A percentile compares a stretch with the other conserved stretches of the same genome.
Evolutionary conservation across 1,284 basidiomycete genomes (phyloP).

Genomic region (Cystobasidium slooffiae): DNA sequence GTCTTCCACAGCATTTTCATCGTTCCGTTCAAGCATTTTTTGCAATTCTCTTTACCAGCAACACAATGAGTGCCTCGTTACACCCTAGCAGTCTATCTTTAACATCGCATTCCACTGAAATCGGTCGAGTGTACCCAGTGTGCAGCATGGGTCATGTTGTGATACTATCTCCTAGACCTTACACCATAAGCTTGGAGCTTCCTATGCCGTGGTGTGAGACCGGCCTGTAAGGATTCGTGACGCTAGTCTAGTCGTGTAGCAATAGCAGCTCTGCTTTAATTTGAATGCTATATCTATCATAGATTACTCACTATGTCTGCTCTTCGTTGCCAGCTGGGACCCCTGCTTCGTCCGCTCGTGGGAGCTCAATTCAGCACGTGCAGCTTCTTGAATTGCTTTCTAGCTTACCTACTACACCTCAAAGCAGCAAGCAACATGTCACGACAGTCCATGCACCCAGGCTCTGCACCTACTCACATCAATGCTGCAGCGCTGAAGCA

Average conservation of each 20-base stretch:
- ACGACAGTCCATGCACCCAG: slow-evolving; percentile 16
- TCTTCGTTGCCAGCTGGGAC: no score
- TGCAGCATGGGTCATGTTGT: no score
- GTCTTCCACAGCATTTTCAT: background rate
- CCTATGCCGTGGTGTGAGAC: background rate
- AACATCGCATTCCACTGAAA: background rate
- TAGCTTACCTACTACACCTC: background rate
- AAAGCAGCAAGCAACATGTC: background rate
- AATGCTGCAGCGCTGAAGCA: slow-evolving; percentile 32
- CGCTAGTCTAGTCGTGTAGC: slow-evolving; percentile 5
- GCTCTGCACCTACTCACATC: background rate
- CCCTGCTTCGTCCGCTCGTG: no score
- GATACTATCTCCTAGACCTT: no score
- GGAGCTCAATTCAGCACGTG: no score
- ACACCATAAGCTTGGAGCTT: no score
- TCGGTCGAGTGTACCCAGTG: no score
- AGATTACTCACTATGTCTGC: no score
- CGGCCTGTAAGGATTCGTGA: background rate
- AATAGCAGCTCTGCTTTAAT: background rate
- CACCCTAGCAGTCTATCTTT: background rate
- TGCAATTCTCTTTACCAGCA: background rate
- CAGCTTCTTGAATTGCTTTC: no score
- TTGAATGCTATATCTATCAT: no score
- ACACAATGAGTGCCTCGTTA: background rate
- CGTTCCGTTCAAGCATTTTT: background rate